Conservation (phyloP, 2,329 filamentous ascomycete genomes). For the Neofusicoccum parvum region DNA sequence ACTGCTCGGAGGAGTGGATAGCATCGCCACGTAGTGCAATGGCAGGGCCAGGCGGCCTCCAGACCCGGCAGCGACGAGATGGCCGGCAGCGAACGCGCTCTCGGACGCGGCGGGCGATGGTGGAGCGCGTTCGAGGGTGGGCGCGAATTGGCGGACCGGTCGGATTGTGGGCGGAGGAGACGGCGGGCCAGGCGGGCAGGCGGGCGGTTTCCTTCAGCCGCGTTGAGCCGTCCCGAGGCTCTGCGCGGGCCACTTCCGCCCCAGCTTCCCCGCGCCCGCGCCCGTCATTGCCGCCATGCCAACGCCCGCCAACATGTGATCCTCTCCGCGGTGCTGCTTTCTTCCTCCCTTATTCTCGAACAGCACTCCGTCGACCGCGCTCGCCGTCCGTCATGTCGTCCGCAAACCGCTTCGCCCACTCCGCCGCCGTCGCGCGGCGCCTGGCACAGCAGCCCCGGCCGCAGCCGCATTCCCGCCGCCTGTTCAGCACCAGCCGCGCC, state of each 20-base stretch:
- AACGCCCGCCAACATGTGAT: constrained; percentile 7
- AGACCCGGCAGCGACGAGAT: background rate
- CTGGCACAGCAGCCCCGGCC: background rate
- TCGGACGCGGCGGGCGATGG: background rate
- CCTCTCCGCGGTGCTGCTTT: background rate
- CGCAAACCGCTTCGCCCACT: background rate
- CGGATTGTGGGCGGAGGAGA: background rate
- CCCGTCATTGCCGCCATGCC: constrained; percentile 5
- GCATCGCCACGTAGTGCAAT: too few relatives aligned
- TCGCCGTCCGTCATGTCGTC: background rate
- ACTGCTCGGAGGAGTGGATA: too few relatives aligned
- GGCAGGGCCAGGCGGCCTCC: too few relatives aligned
- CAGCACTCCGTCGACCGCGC: background rate
- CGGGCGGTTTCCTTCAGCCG: background rate
- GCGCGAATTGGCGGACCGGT: background rate
- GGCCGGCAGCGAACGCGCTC: background rate
- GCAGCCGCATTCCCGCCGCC: constrained; percentile 25
- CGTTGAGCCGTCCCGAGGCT: constrained; percentile 8
- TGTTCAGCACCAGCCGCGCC: constrained; percentile 37
- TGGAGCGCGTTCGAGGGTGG: background rate
- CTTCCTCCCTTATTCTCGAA: too few relatives aligned
- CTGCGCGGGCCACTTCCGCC: constrained; percentile 3
- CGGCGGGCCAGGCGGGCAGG: background rate
- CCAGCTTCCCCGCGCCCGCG: constrained; percentile 9
- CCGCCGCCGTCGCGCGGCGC: background rate